phyloP scores from a whole-genome alignment of 108 stramenopile genomes.

The Parietichytrium sp. region DNA sequence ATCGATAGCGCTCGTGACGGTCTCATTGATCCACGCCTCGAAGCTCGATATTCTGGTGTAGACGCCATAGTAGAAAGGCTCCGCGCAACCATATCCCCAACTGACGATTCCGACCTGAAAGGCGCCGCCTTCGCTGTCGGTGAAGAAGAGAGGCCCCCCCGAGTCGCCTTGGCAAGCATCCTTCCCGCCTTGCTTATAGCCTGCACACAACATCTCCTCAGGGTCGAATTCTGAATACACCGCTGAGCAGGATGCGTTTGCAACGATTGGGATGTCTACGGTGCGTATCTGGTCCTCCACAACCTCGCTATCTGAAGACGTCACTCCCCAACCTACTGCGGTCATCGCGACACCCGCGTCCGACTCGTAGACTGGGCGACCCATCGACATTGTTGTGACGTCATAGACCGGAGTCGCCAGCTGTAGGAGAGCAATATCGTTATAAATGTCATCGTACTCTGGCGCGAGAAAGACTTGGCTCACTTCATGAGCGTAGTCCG shows the following conservation, averaged over 20 bases:
- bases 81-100: conserved; percentile 14
- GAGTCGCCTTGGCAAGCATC: conserved; percentile 7
- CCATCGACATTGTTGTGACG: background rate
- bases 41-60: background rate
- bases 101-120: background rate
- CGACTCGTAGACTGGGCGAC: background rate
- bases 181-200: background rate
- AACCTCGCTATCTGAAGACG: background rate
- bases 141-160: background rate
- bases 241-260: background rate
- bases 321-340: background rate
- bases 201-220: conserved; percentile 8
- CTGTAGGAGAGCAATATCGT: conserved; percentile 15
- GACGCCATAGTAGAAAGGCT: background rate
- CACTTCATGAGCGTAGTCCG: background rate
- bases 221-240: background rate
- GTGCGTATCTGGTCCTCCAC: background rate
- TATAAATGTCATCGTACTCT: background rate
- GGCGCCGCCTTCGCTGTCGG: background rate
- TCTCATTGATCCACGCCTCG: background rate
- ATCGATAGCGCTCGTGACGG: background rate
- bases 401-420: background rate
- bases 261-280: conserved; percentile 12
- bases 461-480: background rate
- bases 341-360: background rate